Conservation (phyloP, 768 basidiomycete species). For the Lactifluus rugatus region DNA sequence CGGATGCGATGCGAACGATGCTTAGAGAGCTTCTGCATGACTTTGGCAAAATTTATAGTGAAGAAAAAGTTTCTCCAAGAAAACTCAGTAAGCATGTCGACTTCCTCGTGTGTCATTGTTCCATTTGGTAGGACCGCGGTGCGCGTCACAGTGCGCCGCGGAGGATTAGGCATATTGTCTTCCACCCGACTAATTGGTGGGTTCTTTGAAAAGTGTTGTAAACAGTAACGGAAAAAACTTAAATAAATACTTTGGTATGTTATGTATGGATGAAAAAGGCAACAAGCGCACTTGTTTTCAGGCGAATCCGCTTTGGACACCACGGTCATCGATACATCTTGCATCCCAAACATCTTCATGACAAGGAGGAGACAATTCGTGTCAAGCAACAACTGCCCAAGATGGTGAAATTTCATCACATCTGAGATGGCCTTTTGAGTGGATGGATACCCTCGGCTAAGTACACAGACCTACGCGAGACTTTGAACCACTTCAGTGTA, state of each 20-base stretch:
- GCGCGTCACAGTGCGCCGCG: slow-evolving; percentile 50
- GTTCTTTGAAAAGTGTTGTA: slow-evolving; percentile 62
- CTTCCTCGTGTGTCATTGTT: slow-evolving; percentile 70
- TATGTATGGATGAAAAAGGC: not conserved
- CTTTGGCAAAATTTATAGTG: slow-evolving; percentile 93
- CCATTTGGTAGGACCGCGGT: slow-evolving; percentile 58
- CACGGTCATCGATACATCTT: slow-evolving; percentile 78
- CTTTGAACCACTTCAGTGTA: slow-evolving; percentile 96
- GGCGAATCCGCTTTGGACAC: slow-evolving; percentile 83
- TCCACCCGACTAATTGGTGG: slow-evolving; percentile 49
- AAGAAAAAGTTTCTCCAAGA: slow-evolving; percentile 98
- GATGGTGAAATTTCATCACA: slow-evolving; percentile 96
- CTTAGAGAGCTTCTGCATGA: slow-evolving; percentile 97
- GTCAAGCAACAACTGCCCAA: slow-evolving; percentile 91
- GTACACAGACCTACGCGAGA: slow-evolving; percentile 63
- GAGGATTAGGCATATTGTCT: slow-evolving; percentile 53
- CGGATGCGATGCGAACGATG: slow-evolving; percentile 88
- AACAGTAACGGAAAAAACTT: slow-evolving; percentile 96
- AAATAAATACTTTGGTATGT: slow-evolving; percentile 7
- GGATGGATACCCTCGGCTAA: not conserved
- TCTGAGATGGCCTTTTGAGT: slow-evolving; percentile 40
- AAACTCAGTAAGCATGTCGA: slow-evolving; percentile 88
- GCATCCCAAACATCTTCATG: slow-evolving; percentile 96
- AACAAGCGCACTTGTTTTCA: slow-evolving; percentile 59
- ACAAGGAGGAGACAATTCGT: slow-evolving; percentile 91